Evolutionary conservation across 768 basidiomycete species (phyloP).

Genomic region (Leccinum imitatum): DNA sequence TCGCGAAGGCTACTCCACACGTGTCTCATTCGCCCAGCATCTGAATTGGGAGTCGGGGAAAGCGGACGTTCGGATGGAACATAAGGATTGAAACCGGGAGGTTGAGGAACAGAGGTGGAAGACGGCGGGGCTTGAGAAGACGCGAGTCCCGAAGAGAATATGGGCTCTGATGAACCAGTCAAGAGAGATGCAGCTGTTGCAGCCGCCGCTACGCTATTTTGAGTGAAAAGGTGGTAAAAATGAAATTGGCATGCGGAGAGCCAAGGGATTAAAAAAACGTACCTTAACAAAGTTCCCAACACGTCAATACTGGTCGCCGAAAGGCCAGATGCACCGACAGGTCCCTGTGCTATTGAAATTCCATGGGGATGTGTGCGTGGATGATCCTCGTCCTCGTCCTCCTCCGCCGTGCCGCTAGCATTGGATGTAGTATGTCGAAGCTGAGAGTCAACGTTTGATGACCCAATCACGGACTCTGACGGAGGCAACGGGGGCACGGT

Average conservation of each 20-base stretch:
- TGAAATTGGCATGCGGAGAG: background rate
- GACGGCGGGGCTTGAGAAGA: conserved; percentile 30
- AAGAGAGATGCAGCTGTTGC: conserved; percentile 86
- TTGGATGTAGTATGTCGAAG: conserved; percentile 2
- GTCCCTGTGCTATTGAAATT: conserved; percentile 27
- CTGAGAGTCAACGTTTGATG: conserved; percentile 7
- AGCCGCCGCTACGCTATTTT: conserved; percentile 76
- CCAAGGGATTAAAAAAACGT: conserved; percentile 14
- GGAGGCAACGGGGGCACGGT: conserved; percentile 11
- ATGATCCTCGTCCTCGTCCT: conserved; percentile 18
- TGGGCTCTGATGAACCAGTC: conserved; percentile 67
- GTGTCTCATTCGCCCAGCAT: conserved; percentile 50
- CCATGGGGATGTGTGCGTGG: conserved; percentile 20
- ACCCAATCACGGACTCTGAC: conserved; percentile 6
- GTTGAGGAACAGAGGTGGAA: conserved; percentile 14
- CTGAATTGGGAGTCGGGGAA: conserved; percentile 42
- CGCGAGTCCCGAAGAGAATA: conserved; percentile 57
- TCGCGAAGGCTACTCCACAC: conserved; percentile 71
- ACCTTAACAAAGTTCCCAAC: conserved; percentile 81
- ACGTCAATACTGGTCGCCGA: conserved; percentile 81
- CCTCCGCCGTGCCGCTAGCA: conserved; percentile 7
- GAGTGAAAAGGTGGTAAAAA: background rate
- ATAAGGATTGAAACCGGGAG: conserved; percentile 11
- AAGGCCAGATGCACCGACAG: conserved; percentile 37
- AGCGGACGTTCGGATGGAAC: conserved; percentile 35